A percentile compares a stretch with the other conserved stretches of the same genome.
These are phyloP conservation scores for Linum trigynum DNA, from an alignment of 345 rosid species.

Conservation along the genomic window DNA sequence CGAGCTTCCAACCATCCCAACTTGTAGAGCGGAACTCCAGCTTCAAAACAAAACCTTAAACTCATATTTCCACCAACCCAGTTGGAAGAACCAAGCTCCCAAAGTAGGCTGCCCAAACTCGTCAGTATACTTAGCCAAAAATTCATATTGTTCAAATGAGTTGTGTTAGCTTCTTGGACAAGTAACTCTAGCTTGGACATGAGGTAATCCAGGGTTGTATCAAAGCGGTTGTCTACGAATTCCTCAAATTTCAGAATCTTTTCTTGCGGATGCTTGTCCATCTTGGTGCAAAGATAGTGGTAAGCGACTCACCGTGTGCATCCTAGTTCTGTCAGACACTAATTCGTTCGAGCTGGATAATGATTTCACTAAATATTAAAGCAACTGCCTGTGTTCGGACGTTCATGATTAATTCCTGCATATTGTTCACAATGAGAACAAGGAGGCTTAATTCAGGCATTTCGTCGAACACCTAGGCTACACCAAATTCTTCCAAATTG, in stretches of 20 bases:
- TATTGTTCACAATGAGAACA: background rate
- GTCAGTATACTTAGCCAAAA: no score
- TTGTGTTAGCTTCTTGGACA: no score
- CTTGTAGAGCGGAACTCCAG: no score
- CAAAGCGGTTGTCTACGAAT: slow-evolving; percentile 49
- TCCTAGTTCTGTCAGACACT: background rate
- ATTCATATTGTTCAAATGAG: no score
- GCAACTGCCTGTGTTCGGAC: background rate
- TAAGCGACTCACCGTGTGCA: no score
- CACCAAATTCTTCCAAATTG: background rate
- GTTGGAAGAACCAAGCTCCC: no score
- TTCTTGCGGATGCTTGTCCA: slow-evolving; percentile 42
- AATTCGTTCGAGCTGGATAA: background rate
- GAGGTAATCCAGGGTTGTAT: no score
- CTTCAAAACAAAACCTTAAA: no score
- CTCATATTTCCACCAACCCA: no score
- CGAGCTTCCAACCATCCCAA: no score
- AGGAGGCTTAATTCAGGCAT: background rate
- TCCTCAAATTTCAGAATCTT: slow-evolving; percentile 70
- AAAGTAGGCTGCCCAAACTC: no score
- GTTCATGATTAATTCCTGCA: background rate
- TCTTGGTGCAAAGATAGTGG: background rate
- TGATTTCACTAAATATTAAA: background rate
- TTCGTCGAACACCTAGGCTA: background rate
- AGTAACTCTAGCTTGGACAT: no score